Conservation (phyloP, 2,329 filamentous ascomycete species). For the Fusarium praegraminearum region DNA sequence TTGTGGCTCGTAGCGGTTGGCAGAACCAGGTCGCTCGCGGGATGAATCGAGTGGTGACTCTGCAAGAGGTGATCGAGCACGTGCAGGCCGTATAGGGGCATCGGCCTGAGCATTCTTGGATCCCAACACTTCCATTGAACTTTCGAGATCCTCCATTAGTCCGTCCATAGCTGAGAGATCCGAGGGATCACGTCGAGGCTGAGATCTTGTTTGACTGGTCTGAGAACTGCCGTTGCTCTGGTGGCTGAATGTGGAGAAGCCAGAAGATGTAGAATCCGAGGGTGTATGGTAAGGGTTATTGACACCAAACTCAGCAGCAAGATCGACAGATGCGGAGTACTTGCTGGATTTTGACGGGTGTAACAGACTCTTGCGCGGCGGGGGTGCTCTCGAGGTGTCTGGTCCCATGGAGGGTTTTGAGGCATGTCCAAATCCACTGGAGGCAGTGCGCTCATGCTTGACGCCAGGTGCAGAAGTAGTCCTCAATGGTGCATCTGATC, state of each 20-base stretch:
- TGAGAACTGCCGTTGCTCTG: slow-evolving; percentile 71
- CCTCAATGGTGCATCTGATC: slow-evolving; percentile 55
- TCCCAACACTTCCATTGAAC: slow-evolving; percentile 57
- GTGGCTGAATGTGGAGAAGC: slow-evolving; percentile 70
- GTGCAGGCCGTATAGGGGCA: slow-evolving; percentile 47
- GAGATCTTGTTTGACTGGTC: slow-evolving; percentile 57
- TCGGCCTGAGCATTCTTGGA: slow-evolving; percentile 52
- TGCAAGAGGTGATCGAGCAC: slow-evolving; percentile 42
- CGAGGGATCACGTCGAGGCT: slow-evolving; percentile 55
- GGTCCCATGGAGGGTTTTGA: slow-evolving; percentile 60
- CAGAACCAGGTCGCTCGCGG: slow-evolving; percentile 39
- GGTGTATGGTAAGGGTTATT: slow-evolving; percentile 74
- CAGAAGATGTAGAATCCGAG: slow-evolving; percentile 74
- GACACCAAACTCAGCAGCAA: slow-evolving; percentile 70
- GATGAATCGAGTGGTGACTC: slow-evolving; percentile 49
- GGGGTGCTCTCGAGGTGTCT: slow-evolving; percentile 65
- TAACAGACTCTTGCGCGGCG: slow-evolving; percentile 64
- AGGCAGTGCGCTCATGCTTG: slow-evolving; percentile 54
- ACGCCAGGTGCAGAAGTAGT: slow-evolving; percentile 62
- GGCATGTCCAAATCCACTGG: slow-evolving; percentile 43
- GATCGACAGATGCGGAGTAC: slow-evolving; percentile 61
- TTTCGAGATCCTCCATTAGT: slow-evolving; percentile 68
- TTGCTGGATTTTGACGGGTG: slow-evolving; percentile 56
- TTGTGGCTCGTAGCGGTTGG: slow-evolving; percentile 39
- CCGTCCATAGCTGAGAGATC: slow-evolving; percentile 62